Evolutionary conservation across 2,329 filamentous ascomycete species (phyloP).

Genomic region (Penicillium sp.): DNA sequence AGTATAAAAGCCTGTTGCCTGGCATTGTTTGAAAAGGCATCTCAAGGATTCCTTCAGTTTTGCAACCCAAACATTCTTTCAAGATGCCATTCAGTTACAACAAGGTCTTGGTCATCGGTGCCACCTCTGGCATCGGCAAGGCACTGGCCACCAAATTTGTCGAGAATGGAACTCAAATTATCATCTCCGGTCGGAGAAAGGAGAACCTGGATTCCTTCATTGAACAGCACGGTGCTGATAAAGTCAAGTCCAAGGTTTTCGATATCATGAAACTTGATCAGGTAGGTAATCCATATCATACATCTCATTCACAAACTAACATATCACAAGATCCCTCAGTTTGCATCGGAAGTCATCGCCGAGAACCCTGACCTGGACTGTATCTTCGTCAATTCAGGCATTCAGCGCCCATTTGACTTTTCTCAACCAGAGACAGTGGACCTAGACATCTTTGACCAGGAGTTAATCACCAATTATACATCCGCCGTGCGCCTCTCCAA

Average conservation of each 20-base stretch:
- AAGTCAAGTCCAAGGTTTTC: slow-evolving; percentile 47
- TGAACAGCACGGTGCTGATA: slow-evolving; percentile 47
- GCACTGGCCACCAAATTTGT: slow-evolving; percentile 53
- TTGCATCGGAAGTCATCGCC: slow-evolving; percentile 21
- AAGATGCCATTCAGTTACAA: slow-evolving; percentile 50
- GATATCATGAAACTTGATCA: slow-evolving; percentile 53
- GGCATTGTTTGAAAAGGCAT: background rate
- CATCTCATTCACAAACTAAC: background rate
- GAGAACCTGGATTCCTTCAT: slow-evolving; percentile 53
- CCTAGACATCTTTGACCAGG: slow-evolving; percentile 17
- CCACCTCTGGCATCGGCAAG: slow-evolving; percentile 47
- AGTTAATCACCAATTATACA: slow-evolving; percentile 16
- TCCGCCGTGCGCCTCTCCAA: slow-evolving; percentile 20
- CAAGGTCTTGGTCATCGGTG: slow-evolving; percentile 56
- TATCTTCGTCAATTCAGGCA: slow-evolving; percentile 17
- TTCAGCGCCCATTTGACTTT: slow-evolving; percentile 19
- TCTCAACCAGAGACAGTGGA: slow-evolving; percentile 15
- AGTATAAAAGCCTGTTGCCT: background rate
- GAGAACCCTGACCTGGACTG: slow-evolving; percentile 18
- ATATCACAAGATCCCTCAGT: slow-evolving; percentile 14
- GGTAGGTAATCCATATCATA: slow-evolving; percentile 27
- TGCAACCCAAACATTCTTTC: background rate
- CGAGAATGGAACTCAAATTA: slow-evolving; percentile 47
- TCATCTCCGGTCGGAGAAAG: slow-evolving; percentile 53
- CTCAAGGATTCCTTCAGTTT: background rate